A percentile compares a stretch with the other conserved stretches of the same genome.
Evolutionary conservation across 2,329 filamentous ascomycete species (phyloP).

Genomic region (Gliomastix tumulicola): DNA sequence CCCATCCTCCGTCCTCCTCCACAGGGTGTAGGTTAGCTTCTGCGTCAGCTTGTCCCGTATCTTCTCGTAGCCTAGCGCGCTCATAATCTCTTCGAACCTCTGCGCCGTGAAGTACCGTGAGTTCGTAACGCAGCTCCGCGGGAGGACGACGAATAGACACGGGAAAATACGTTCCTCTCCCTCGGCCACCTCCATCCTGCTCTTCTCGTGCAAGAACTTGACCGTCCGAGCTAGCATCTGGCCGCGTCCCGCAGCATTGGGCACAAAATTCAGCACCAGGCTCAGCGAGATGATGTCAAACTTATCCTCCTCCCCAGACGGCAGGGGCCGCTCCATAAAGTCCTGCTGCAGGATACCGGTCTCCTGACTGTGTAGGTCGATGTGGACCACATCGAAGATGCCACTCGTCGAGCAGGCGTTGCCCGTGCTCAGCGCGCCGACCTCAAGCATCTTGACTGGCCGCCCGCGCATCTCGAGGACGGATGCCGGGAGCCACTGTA

Average conservation of each 20-base stretch:
- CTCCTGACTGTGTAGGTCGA: constrained; percentile 85
- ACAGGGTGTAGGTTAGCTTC: constrained; percentile 88
- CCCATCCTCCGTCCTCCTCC: constrained; percentile 43
- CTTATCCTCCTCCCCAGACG: constrained; percentile 48
- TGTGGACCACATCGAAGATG: constrained; percentile 68
- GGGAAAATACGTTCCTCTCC: constrained; percentile 41
- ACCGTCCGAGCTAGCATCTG: constrained; percentile 77
- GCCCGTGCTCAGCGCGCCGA: constrained; percentile 76
- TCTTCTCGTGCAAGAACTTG: constrained; percentile 51
- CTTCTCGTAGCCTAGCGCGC: constrained; percentile 63
- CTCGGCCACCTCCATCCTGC: constrained; percentile 4
- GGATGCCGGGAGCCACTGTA: constrained; percentile 49
- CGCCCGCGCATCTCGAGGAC: constrained; percentile 14
- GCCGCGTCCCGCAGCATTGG: constrained; percentile 66
- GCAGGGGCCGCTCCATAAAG: constrained; percentile 84
- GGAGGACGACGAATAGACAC: constrained; percentile 81
- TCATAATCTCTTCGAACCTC: constrained; percentile 67
- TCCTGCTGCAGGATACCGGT: constrained; percentile 80
- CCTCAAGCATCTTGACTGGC: constrained; percentile 67
- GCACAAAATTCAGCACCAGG: constrained; percentile 90
- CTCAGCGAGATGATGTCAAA: constrained; percentile 93
- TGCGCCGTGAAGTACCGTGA: constrained; percentile 79
- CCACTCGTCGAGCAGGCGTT: constrained; percentile 77
- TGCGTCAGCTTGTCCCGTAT: constrained; percentile 64
- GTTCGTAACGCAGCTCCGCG: constrained; percentile 80